Base-by-base conservation (phyloP, 2,329 filamentous ascomycete genomes). In the Helotiales sp. region DNA sequence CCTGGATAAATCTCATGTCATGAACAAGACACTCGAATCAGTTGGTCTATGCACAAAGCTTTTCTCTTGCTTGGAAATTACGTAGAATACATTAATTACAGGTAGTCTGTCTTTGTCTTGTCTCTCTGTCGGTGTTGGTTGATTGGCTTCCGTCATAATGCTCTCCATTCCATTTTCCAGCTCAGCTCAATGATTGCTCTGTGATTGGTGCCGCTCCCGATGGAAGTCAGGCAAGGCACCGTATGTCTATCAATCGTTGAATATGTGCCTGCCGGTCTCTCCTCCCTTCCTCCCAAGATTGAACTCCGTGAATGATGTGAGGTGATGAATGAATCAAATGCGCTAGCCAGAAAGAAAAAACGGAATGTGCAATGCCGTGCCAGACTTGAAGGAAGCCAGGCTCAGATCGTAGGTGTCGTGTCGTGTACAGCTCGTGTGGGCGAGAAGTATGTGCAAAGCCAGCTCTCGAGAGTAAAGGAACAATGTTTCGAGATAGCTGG, bases 21-120 rank as follows among this genome's bases (percentile, higher is more conserved):
- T n/a, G n/a, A 22, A 34, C 17, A 34, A n/a, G 20, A 64, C n/a
- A 6, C 13, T 10, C 49, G 8, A 24, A 26, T 3, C 3, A 17
- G 59, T 32, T 37, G 17, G 28, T 28, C 30, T 24, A 24, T 32
- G 22, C 26, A 30, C 32, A 34, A 61, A 37, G 26, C 47, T 43
- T 20, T 22, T 40, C 13, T 20, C 40, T 26, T 60, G 37, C 26
- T 57, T 57, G 54, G 54, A 69, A 71, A 72, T 74, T 74, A 74
- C 67, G 61, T 73, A 72, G 66, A 73, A 74, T 72, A 73, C 71
- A 74, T 74, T 73, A 73, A 71, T 64, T 72, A 70, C 66, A 66
- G 45, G 52, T 54, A 32, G 47, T 40, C 28, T 26, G 37, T 52
- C 32, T 40, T n/a, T 40, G 54, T 62, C 60, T 22, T 55, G 24